Evolutionary conservation across 306 rosid genomes (phyloP).

Genomic region (Dryas drummondii): DNA sequence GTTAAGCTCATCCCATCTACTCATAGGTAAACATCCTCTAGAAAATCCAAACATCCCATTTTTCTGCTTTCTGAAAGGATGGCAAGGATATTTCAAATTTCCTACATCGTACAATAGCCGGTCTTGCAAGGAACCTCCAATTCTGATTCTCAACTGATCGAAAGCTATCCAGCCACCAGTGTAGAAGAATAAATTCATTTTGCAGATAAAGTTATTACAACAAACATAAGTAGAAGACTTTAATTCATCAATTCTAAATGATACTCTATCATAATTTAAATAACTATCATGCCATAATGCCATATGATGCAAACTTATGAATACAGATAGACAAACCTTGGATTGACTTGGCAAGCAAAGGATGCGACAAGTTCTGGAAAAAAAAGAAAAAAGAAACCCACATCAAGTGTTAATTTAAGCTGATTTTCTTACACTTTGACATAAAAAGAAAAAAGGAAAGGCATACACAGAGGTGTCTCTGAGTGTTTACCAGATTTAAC

Average conservation of each 20-base stretch:
- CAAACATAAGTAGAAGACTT: constrained; percentile 5
- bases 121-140: constrained; percentile 97
- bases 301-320: constrained; percentile 4
- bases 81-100: constrained; percentile 66
- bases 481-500: constrained; percentile 58
- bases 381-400: constrained; percentile 32
- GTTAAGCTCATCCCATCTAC: constrained; percentile 92
- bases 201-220: not conserved
- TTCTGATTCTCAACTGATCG: constrained; percentile 83
- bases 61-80: constrained; percentile 64
- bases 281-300: not conserved
- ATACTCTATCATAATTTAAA: not conserved
- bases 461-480: constrained; percentile 8
- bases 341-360: constrained; percentile 72
- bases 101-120: constrained; percentile 75
- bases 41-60: constrained; percentile 84
- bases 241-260: not conserved
- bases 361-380: constrained; percentile 83
- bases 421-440: constrained; percentile 10
- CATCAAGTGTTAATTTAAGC: constrained; percentile 24
- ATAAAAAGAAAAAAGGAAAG: not conserved
- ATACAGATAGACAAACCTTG: constrained; percentile 55
- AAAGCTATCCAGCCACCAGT: constrained; percentile 61
- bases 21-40: constrained; percentile 82
- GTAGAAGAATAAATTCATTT: constrained; percentile 22